Conservation (phyloP, 805 yeast species). For the Kodamaea restingae region DNA sequence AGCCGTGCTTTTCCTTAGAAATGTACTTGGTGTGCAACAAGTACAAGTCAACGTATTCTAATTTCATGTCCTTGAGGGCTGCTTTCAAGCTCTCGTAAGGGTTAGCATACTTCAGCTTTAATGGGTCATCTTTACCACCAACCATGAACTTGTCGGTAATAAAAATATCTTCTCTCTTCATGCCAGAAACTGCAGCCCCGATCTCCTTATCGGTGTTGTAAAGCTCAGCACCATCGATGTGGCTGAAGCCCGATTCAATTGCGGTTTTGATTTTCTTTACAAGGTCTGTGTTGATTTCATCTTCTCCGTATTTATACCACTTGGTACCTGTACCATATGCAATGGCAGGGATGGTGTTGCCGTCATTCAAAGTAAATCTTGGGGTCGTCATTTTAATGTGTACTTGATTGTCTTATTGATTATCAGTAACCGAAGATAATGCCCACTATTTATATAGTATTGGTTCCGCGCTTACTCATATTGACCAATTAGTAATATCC, state of each 20-base stretch:
- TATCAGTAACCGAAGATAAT: too few species aligned
- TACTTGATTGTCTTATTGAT: too few species aligned
- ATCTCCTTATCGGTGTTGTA: conserved; percentile 58
- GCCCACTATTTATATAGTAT: too few species aligned
- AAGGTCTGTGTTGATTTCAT: conserved; percentile 28
- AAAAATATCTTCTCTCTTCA: conserved; percentile 44
- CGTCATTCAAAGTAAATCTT: conserved; percentile 29
- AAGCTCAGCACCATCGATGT: conserved; percentile 63
- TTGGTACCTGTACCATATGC: conserved; percentile 43
- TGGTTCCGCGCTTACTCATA: too few species aligned
- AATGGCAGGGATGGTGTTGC: conserved; percentile 38
- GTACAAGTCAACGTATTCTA: conserved; percentile 51
- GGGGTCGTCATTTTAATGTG: conserved; percentile 8
- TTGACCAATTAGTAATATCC: too few species aligned
- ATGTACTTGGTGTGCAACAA: conserved; percentile 46
- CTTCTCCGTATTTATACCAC: conserved; percentile 33
- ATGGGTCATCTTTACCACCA: conserved; percentile 14
- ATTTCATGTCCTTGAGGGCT: conserved; percentile 35
- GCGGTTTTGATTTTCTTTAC: conserved; percentile 46
- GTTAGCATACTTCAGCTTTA: conserved; percentile 9
- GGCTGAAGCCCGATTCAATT: conserved; percentile 49
- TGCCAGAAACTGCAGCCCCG: conserved; percentile 42
- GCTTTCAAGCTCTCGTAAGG: conserved; percentile 41
- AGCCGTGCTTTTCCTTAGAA: conserved; percentile 29
- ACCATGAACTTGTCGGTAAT: conserved; percentile 55